Conservation (phyloP, 2,329 filamentous ascomycete species). For the Zasmidium cellare region DNA sequence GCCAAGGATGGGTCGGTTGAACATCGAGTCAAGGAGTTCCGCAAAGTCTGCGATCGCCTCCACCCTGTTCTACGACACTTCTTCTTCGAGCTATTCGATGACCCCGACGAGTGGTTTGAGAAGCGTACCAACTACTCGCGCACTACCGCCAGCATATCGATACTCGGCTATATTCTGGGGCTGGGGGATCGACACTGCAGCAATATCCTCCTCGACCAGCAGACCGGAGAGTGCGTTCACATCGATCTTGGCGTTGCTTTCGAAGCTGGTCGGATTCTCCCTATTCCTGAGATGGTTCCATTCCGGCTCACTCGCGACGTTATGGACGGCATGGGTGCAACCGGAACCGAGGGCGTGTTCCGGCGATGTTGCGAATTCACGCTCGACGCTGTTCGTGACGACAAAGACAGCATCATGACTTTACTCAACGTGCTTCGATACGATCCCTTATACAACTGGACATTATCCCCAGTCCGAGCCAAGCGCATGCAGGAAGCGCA, state of each 20-base stretch:
- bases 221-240: constrained; percentile 90
- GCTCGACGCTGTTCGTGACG: constrained; percentile 87
- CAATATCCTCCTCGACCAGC: constrained; percentile 90
- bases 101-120: constrained; percentile 95
- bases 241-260: constrained; percentile 97
- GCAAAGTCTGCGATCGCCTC: constrained; percentile 76
- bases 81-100: constrained; percentile 90
- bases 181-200: constrained; percentile 93
- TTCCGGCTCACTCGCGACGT: constrained; percentile 94
- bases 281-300: constrained; percentile 91
- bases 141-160: constrained; percentile 91
- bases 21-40: constrained; percentile 71
- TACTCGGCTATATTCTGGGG: constrained; percentile 84
- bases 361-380: constrained; percentile 98
- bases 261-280: constrained; percentile 91
- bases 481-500: constrained; percentile 68
- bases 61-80: constrained; percentile 95
- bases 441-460: constrained; percentile 96
- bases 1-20: constrained; percentile 65
- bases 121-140: constrained; percentile 87
- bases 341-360: constrained; percentile 93
- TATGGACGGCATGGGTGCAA: constrained; percentile 95
- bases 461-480: constrained; percentile 69
- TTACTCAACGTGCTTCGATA: constrained; percentile 97
- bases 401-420: constrained; percentile 97